A percentile compares a stretch with the other conserved stretches of the same genome.
These are phyloP conservation scores for Pachysandra terminalis DNA, from an alignment of 164 flowering plant genomes.

Conservation along the genomic window DNA sequence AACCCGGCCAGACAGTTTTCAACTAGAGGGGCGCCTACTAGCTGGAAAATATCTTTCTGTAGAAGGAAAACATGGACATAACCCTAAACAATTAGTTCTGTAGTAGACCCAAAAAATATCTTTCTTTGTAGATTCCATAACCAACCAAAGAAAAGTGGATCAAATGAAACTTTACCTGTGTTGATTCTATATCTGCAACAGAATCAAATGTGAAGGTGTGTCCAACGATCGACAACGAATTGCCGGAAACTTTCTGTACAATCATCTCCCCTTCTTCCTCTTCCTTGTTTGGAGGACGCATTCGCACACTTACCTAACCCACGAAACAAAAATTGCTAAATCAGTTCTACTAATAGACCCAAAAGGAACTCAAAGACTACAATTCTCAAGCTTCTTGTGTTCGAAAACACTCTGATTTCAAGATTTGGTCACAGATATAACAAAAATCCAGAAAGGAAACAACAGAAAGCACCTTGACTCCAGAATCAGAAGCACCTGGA, in stretches of 20 bases:
- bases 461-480: conserved; percentile 57
- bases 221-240: conserved; percentile 67
- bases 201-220: conserved; percentile 84
- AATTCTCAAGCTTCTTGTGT: background rate
- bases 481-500: conserved; percentile 51
- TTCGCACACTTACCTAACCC: conserved; percentile 70
- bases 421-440: background rate
- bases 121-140: background rate
- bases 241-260: conserved; percentile 54
- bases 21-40: conserved; percentile 84
- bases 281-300: conserved; percentile 68
- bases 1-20: conserved; percentile 95
- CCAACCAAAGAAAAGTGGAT: background rate
- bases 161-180: conserved; percentile 48
- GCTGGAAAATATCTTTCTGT: conserved; percentile 81
- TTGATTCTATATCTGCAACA: conserved; percentile 67
- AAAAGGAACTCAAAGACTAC: background rate
- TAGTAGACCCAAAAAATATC: too few species aligned
- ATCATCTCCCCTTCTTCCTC: conserved; percentile 70
- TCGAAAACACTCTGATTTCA: background rate
- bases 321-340: background rate
- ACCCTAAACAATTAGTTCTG: too few species aligned
- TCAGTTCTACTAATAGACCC: background rate
- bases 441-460: background rate
- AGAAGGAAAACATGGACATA: conserved; percentile 1